phyloP scores from a whole-genome alignment of 177 flowering plant species.

The Vitis hybrid region DNA sequence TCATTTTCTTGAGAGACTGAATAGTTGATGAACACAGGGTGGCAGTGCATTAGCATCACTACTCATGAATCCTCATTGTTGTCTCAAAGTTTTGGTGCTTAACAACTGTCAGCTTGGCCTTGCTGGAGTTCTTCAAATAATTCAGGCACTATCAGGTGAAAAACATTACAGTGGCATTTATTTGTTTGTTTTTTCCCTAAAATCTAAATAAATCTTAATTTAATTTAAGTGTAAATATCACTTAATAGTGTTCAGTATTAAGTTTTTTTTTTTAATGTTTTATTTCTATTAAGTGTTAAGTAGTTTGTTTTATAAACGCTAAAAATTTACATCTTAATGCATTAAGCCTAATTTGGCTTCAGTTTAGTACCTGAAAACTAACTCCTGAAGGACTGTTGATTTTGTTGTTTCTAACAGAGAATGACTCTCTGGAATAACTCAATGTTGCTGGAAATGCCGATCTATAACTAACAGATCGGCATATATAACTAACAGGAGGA shows the following conservation, averaged over 20 bases:
- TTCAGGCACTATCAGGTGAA: conserved; percentile 70
- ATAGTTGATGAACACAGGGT: conserved; percentile 53
- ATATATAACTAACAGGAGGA: no score
- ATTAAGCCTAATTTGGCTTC: not conserved
- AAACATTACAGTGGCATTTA: no score
- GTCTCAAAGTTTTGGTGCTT: conserved; percentile 58
- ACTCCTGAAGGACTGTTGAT: not conserved
- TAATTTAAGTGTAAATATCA: no score
- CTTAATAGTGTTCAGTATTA: no score
- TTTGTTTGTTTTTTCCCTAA: no score
- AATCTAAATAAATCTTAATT: no score
- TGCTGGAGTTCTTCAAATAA: conserved; percentile 51
- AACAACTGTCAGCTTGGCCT: conserved; percentile 74
- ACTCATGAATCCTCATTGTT: conserved; percentile 58
- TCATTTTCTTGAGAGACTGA: not conserved
- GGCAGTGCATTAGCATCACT: conserved; percentile 46
- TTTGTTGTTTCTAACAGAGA: conserved; percentile 39
- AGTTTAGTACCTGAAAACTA: not conserved
- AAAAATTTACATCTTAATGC: not conserved
- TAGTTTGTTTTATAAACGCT: no score
- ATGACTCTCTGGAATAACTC: conserved; percentile 71
- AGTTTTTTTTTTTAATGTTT: no score
- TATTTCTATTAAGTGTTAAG: no score
- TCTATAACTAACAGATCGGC: not conserved
- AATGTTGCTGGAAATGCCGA: conserved; percentile 68